Conservation (phyloP, 345 rosid genomes). For the Jatropha curcas region DNA sequence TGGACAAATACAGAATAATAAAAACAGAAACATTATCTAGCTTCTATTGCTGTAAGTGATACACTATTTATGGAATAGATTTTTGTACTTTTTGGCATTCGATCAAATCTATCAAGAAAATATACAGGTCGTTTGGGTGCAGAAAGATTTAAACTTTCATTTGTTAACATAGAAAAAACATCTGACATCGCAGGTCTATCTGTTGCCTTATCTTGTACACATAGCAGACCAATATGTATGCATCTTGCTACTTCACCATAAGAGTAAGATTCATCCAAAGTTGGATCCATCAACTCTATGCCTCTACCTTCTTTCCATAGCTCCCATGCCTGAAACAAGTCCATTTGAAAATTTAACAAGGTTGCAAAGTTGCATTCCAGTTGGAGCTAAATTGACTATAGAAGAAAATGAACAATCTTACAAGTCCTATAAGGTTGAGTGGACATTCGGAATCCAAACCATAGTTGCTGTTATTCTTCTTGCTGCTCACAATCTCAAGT, state of each 20-base stretch:
- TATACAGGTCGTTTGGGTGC: conserved; percentile 23
- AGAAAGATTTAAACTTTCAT: conserved; percentile 3
- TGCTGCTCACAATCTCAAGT: conserved; percentile 21
- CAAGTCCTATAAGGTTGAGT: conserved; percentile 16
- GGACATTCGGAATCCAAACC: conserved; percentile 13
- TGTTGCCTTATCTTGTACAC: conserved; percentile 20
- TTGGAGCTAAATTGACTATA: too few relatives aligned
- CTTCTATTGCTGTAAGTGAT: conserved; percentile 23
- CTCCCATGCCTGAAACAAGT: conserved; percentile 21
- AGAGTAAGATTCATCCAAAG: background rate
- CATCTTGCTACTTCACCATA: conserved; percentile 5
- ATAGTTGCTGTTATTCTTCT: background rate
- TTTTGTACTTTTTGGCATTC: background rate
- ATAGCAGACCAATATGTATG: conserved; percentile 24
- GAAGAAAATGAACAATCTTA: conserved; percentile 16
- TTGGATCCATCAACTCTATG: conserved; percentile 15
- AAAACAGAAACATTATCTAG: conserved; percentile 5
- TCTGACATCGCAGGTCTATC: conserved; percentile 29
- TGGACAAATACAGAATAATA: background rate
- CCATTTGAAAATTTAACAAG: too few relatives aligned
- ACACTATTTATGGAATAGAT: conserved; percentile 1
- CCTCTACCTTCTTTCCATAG: conserved; percentile 18
- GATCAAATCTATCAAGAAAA: background rate
- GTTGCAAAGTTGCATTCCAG: too few relatives aligned
- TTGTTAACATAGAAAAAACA: conserved; percentile 19